Evolutionary conservation across 805 yeast genomes (phyloP).

Genomic region (Pichia manshurica): DNA sequence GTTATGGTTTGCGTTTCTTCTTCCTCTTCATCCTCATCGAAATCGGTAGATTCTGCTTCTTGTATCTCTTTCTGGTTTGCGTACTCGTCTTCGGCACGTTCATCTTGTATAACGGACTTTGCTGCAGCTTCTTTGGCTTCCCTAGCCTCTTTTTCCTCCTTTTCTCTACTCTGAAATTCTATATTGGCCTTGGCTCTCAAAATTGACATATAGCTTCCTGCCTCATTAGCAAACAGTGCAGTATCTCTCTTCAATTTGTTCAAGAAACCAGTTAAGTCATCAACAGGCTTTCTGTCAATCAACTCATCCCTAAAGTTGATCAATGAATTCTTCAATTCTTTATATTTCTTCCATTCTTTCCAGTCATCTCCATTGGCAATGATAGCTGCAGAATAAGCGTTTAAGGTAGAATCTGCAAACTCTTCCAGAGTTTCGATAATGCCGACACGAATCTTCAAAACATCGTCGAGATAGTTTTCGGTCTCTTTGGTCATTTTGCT

Average conservation of each 20-base stretch:
- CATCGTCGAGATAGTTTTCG: constrained; percentile 29
- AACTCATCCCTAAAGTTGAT: constrained; percentile 51
- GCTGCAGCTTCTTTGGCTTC: neutral
- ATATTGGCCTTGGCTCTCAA: constrained; percentile 54
- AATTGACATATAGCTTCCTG: constrained; percentile 53
- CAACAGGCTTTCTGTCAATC: constrained; percentile 30
- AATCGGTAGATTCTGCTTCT: neutral
- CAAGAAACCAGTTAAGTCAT: constrained; percentile 29
- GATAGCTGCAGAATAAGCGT: constrained; percentile 58
- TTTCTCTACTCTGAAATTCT: constrained; percentile 51
- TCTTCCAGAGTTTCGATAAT: constrained; percentile 67
- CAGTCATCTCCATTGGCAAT: constrained; percentile 41
- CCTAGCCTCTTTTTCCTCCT: constrained; percentile 30
- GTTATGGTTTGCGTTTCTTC: constrained; percentile 13
- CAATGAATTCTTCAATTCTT: constrained; percentile 48
- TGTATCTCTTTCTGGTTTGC: neutral
- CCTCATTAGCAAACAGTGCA: constrained; percentile 48
- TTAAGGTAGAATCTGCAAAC: constrained; percentile 62
- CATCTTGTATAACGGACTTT: constrained; percentile 19
- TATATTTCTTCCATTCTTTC: constrained; percentile 57
- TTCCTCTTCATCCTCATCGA: constrained; percentile 6
- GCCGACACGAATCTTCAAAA: constrained; percentile 31
- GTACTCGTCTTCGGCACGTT: constrained; percentile 8
- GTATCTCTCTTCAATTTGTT: constrained; percentile 40
- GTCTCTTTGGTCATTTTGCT: constrained; percentile 28